phyloP scores from a whole-genome alignment of 2,329 filamentous ascomycete genomes.

The Aspergillus nomiae region DNA sequence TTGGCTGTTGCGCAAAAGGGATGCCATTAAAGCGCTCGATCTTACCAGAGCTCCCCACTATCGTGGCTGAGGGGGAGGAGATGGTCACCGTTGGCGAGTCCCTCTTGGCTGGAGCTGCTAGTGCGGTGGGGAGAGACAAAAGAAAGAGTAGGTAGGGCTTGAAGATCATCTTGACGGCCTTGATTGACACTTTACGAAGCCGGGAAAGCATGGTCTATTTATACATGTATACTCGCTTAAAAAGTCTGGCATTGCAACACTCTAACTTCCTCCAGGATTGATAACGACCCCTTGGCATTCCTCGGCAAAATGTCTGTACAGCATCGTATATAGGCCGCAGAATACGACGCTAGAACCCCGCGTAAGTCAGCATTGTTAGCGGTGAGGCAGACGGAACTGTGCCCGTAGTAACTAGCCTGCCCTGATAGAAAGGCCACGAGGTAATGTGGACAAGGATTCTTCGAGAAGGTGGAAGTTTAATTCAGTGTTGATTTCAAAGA shows the following conservation, averaged over 20 bases:
- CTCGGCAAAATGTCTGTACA: neutral
- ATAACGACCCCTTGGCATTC: neutral
- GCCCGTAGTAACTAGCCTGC: neutral
- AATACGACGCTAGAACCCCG: conserved; percentile 1
- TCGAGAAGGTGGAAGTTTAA: conserved; percentile 7
- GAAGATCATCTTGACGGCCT: conserved; percentile 10
- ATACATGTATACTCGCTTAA: neutral
- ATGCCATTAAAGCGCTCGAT: conserved; percentile 75
- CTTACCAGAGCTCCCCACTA: conserved; percentile 42
- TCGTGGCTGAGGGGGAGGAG: conserved; percentile 53
- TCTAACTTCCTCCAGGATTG: neutral
- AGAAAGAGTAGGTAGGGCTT: conserved; percentile 8
- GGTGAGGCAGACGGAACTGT: neutral
- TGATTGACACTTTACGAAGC: neutral
- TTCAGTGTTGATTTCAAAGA: neutral
- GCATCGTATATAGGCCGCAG: neutral
- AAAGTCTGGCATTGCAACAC: neutral
- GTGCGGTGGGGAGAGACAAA: conserved; percentile 13
- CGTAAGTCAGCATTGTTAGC: neutral
- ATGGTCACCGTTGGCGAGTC: conserved; percentile 57
- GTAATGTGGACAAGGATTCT: neutral
- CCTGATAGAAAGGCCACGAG: neutral
- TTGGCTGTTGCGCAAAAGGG: conserved; percentile 71
- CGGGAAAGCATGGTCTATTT: neutral
- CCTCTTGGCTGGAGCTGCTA: conserved; percentile 37